Conservation (phyloP, 495 filamentous ascomycete species). For the Xylaria sp. region DNA sequence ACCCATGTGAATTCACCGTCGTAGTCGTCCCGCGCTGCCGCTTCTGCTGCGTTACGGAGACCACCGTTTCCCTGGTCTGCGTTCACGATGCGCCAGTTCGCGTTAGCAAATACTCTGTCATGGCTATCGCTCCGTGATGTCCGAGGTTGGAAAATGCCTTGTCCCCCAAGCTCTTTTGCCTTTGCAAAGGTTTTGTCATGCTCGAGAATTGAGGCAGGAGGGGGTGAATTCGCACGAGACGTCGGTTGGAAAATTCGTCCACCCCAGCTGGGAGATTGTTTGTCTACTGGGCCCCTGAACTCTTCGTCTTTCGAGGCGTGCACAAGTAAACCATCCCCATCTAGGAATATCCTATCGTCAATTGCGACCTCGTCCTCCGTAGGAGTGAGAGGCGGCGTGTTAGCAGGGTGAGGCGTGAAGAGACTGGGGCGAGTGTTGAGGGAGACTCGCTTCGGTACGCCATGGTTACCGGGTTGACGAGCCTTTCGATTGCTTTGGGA, state of each 20-base stretch:
- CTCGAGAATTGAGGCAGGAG: conserved; percentile 74
- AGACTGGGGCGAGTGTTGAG: conserved; percentile 52
- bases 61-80: conserved; percentile 92
- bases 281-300: conserved; percentile 62
- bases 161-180: conserved; percentile 55
- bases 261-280: conserved; percentile 75
- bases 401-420: conserved; percentile 50
- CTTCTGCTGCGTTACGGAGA: conserved; percentile 82
- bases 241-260: conserved; percentile 74
- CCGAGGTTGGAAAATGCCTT: conserved; percentile 55
- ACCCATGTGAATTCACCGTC: conserved; percentile 81
- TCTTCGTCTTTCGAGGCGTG: conserved; percentile 44
- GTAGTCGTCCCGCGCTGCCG: conserved; percentile 68
- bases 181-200: conserved; percentile 62
- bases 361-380: conserved; percentile 58
- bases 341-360: conserved; percentile 67
- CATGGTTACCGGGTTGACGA: conserved; percentile 37
- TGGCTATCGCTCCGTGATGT: conserved; percentile 59
- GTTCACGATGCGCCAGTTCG: conserved; percentile 81
- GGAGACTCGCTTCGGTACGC: conserved; percentile 38
- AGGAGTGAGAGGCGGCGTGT: conserved; percentile 65
- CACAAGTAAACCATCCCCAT: conserved; percentile 51
- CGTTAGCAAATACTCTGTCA: conserved; percentile 69
- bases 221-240: conserved; percentile 69
- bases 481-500: conserved; percentile 4